Base-by-base conservation (phyloP, 1,139 yeast species). In the Meyerozyma guilliermondii region DNA sequence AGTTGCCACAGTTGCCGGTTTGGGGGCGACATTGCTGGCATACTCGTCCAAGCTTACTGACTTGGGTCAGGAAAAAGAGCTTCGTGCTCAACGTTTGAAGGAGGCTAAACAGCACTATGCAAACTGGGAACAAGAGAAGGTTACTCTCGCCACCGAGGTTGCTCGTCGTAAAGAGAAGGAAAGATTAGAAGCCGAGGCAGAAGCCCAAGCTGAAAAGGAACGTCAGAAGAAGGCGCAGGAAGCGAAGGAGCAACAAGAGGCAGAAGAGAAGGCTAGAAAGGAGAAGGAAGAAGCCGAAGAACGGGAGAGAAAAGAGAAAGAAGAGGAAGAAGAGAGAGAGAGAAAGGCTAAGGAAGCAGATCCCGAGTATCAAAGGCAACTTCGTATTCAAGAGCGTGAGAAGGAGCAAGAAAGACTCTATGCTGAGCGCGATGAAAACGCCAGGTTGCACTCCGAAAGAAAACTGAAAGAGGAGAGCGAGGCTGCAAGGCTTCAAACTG, bases 41-140 rank as follows among this genome's bases (percentile, higher is more conserved):
- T 78, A 74, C 54, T 62, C 71, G 28, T 62, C 76, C 22, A 73
- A 71, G 50, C 63, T 77, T 46, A 53, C 63, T n/a, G 50, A 58
- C 34, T 63, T 76, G 48, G 57, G 66, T 40, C 45, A 63, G 31
- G 80, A 70, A 34, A 71, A 69, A 50, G 68, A 63, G 26, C 51
- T 50, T n/a, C 64, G 77, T 46, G 50, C 54, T 4, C 42, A 51
- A 2, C 67, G 76, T 52, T 67, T 74, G 46, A 51, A 55, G 23
- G 68, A 64, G n/a, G 81, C 82, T 14, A 63, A 67, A 50, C 54
- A 65, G 24, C 65, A 74, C 39, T 63, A 55, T 41, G 46, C 53
- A 24, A 58, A 59, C 29, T 78, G 82, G 81, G 54, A 62, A 40
- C 53, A 44, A 61, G 65, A 52, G 66, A 66, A 50, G 48, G 35